phyloP scores from a whole-genome alignment of 345 rosid species.

The Gossypium longicalyx region DNA sequence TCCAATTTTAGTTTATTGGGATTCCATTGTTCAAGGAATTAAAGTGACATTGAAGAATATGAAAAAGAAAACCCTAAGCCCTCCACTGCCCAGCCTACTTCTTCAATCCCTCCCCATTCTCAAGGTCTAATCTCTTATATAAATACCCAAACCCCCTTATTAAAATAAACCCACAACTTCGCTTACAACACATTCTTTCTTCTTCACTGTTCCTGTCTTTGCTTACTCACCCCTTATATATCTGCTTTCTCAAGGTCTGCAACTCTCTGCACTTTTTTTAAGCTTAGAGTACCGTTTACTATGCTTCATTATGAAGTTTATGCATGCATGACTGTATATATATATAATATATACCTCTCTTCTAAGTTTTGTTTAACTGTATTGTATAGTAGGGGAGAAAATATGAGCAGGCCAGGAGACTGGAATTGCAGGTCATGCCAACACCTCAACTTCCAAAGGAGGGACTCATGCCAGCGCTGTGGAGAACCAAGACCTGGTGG shows the following conservation, averaged over 20 bases:
- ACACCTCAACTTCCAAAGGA: slow-evolving; percentile 79
- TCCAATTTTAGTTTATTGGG: slow-evolving; percentile 24
- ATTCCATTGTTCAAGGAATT: slow-evolving; percentile 33
- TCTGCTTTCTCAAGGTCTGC: slow-evolving; percentile 13
- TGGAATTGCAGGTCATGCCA: slow-evolving; percentile 90
- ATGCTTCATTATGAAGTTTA: neutral
- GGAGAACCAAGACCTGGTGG: slow-evolving; percentile 41
- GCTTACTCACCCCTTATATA: neutral
- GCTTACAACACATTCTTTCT: neutral
- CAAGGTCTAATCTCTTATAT: slow-evolving; percentile 30
- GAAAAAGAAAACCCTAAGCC: slow-evolving; percentile 33
- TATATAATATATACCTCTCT: neutral
- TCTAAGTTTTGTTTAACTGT: neutral
- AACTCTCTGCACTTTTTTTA: neutral
- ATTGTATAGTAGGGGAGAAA: slow-evolving; percentile 7
- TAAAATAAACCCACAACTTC: slow-evolving; percentile 22
- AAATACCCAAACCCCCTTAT: slow-evolving; percentile 21
- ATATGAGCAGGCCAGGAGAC: slow-evolving; percentile 88
- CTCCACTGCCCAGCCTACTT: slow-evolving; percentile 12
- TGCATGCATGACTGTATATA: neutral
- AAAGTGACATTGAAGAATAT: slow-evolving; percentile 28
- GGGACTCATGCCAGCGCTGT: slow-evolving; percentile 83
- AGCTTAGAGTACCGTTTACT: neutral
- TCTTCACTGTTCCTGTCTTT: neutral
- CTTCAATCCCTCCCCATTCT: slow-evolving; percentile 29